Conservation (phyloP, 331 rosid genomes). For the Acacia concinna region DNA sequence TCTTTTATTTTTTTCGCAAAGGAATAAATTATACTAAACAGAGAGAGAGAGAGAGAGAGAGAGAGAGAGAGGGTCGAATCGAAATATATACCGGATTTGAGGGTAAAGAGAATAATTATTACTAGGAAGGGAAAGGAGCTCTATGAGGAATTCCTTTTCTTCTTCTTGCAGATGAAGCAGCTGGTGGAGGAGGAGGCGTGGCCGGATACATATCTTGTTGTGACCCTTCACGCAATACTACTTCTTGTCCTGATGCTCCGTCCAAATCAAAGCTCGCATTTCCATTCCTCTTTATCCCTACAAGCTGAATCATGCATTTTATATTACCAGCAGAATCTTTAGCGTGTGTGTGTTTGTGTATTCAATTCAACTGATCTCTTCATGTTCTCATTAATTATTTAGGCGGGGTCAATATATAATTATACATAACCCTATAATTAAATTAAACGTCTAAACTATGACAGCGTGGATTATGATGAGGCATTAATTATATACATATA, state of each 20-base stretch:
- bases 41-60: neutral
- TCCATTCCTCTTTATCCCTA: conserved; percentile 78
- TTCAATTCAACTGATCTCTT: conserved; percentile 4
- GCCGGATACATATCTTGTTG: conserved; percentile 68
- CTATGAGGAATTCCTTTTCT: conserved; percentile 97
- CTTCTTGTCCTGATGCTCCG: conserved; percentile 55
- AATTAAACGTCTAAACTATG: neutral
- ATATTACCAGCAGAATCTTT: neutral
- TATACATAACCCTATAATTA: neutral
- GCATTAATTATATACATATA: conserved; percentile 19
- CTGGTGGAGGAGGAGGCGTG: conserved; percentile 71
- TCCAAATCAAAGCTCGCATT: conserved; percentile 67
- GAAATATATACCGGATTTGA: conserved; percentile 30
- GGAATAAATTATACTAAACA: conserved; percentile 21
- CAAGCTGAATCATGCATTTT: conserved; percentile 50
- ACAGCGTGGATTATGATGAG: neutral
- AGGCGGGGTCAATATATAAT: conserved; percentile 10
- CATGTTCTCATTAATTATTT: conserved; percentile 27
- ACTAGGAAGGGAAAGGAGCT: conserved; percentile 82
- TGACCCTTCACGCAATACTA: conserved; percentile 78
- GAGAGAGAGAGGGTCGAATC: conserved; percentile 38
- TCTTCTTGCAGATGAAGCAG: conserved; percentile 77
- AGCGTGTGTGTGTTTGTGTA: neutral
- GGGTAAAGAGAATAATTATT: neutral
- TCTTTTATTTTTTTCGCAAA: neutral